A percentile compares a stretch with the other conserved stretches of the same genome.
phyloP scores from a whole-genome alignment of 768 basidiomycete genomes.

The Lentinula edodes region DNA sequence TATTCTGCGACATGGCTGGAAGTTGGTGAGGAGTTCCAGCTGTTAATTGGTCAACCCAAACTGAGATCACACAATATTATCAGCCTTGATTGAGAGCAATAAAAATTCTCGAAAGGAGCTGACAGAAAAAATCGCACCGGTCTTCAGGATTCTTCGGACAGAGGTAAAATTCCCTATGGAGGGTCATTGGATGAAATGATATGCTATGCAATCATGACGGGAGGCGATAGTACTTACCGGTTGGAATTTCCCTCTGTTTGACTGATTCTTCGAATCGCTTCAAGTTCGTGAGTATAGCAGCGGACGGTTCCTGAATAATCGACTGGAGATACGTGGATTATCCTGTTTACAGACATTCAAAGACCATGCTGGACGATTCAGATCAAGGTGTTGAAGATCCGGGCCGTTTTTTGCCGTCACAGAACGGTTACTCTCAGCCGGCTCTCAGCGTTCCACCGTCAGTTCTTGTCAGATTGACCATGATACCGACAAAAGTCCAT shows the following conservation, averaged over 20 bases:
- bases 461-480: neutral
- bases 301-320: slow-evolving; percentile 24
- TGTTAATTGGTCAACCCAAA: slow-evolving; percentile 6
- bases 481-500: slow-evolving; percentile 40
- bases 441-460: too few species aligned
- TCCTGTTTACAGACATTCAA: neutral
- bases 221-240: slow-evolving; percentile 25
- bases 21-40: slow-evolving; percentile 2
- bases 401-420: neutral
- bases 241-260: slow-evolving; percentile 21
- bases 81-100: neutral
- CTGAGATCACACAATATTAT: neutral
- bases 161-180: slow-evolving; percentile 24
- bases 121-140: slow-evolving; percentile 34
- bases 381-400: neutral
- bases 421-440: too few species aligned
- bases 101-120: neutral
- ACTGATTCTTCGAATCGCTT: slow-evolving; percentile 21
- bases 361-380: neutral
- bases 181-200: neutral
- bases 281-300: slow-evolving; percentile 26
- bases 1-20: neutral
- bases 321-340: slow-evolving; percentile 14
- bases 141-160: slow-evolving; percentile 24
- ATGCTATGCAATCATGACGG: neutral